A percentile compares a stretch with the other conserved stretches of the same genome.
phyloP scores from a whole-genome alignment of 2,329 filamentous ascomycete species.

The Penicillium sp. region DNA sequence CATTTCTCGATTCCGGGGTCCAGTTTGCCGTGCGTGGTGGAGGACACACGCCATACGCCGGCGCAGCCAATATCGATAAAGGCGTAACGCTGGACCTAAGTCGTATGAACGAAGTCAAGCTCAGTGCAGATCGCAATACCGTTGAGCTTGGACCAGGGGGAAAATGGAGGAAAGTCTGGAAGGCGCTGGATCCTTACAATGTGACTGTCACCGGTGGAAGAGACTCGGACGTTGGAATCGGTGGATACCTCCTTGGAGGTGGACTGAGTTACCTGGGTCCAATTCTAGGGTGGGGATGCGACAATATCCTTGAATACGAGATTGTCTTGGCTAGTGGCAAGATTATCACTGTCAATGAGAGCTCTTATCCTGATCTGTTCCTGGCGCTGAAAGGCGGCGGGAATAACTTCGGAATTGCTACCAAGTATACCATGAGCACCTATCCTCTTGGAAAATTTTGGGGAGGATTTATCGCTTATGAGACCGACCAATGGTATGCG shows the following conservation, averaged over 20 bases:
- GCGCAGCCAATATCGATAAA: conserved; percentile 42
- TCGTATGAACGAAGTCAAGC: conserved; percentile 21
- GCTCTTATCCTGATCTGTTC: conserved; percentile 35
- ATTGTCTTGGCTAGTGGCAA: conserved; percentile 40
- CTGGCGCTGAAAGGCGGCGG: conserved; percentile 44
- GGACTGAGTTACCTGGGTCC: background rate
- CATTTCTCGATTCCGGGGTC: background rate
- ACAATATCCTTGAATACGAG: conserved; percentile 31
- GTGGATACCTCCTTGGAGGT: conserved; percentile 25
- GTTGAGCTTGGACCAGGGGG: conserved; percentile 20
- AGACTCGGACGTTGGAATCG: conserved; percentile 22
- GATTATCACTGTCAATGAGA: conserved; percentile 37
- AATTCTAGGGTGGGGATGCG: conserved; percentile 25
- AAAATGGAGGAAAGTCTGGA: conserved; percentile 21
- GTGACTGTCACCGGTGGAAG: conserved; percentile 24
- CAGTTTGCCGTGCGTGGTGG: conserved; percentile 42
- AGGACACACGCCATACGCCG: conserved; percentile 41
- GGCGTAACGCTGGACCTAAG: conserved; percentile 48
- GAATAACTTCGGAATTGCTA: conserved; percentile 46
- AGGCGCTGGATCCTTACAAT: conserved; percentile 8
- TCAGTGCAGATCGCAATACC: conserved; percentile 9
- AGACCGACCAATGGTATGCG: background rate
- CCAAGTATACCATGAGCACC: conserved; percentile 39
- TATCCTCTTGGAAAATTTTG: background rate
- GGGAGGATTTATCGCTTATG: background rate